A percentile compares a stretch with the other conserved stretches of the same genome.
Evolutionary conservation across 164 flowering plant genomes (phyloP).

Genomic region (Aristolochia fimbriata): DNA sequence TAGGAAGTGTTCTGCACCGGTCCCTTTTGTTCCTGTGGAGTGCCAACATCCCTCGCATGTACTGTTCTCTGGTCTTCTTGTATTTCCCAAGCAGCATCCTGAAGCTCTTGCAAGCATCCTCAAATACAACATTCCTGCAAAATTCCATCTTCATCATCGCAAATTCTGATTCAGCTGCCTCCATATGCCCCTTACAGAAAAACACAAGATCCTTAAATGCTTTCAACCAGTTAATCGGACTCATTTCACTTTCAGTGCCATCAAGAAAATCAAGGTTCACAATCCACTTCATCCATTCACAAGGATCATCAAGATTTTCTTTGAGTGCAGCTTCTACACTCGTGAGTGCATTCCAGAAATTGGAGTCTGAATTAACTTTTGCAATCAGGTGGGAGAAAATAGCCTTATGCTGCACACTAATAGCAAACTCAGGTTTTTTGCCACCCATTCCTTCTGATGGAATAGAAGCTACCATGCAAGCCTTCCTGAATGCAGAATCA

Average conservation of each 20-base stretch:
- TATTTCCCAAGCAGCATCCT: slow-evolving; percentile 38
- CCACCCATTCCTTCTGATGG: slow-evolving; percentile 11
- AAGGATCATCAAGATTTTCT: slow-evolving; percentile 32
- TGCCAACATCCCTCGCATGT: slow-evolving; percentile 63
- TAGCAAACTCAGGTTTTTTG: slow-evolving; percentile 7
- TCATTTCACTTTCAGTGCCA: slow-evolving; percentile 6
- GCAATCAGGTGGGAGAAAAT: slow-evolving; percentile 32
- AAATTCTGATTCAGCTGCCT: slow-evolving; percentile 31
- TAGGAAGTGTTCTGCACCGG: too few species aligned
- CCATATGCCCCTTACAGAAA: slow-evolving; percentile 13
- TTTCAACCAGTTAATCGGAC: slow-evolving; percentile 13
- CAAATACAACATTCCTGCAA: slow-evolving; percentile 32
- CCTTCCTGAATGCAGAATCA: slow-evolving; percentile 46
- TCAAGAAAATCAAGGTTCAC: slow-evolving; percentile 22
- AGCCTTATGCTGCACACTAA: slow-evolving; percentile 22
- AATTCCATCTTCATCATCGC: slow-evolving; percentile 32
- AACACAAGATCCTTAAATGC: slow-evolving; percentile 11
- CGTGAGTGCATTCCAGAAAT: slow-evolving; percentile 27
- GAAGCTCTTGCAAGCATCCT: slow-evolving; percentile 26
- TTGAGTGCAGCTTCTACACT: slow-evolving; percentile 23
- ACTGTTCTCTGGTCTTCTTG: slow-evolving; percentile 46
- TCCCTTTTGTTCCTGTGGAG: slow-evolving; percentile 4
- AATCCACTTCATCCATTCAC: slow-evolving; percentile 46
- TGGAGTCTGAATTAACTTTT: slow-evolving; percentile 22
- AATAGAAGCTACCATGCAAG: slow-evolving; percentile 57